Evolutionary conservation across 164 flowering plant genomes (phyloP), one percentile per base, ranked within the genome.

Genomic region (Umbellularia californica): DNA sequence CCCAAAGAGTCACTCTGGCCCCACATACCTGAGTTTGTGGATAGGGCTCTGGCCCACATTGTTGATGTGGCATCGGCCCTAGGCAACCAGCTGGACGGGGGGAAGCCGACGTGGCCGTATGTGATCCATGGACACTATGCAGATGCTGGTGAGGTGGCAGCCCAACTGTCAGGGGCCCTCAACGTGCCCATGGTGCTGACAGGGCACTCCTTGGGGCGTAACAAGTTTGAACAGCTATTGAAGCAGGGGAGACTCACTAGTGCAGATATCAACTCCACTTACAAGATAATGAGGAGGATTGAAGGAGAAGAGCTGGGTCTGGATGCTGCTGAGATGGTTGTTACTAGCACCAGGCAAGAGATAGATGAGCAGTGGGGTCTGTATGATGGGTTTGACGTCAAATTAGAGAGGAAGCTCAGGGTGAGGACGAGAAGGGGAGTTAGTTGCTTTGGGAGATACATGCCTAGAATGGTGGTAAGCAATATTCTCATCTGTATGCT

Each of bases 51-150:
- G 20, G 71, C 79, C 75, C 95, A 92, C 78, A 84, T 92, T 52
- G 87, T 87, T 19, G 87, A 82, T 83, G 86, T 91, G 92, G 91
- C 95, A 7, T 84, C 87, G 64, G 93, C 78, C n/a, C 65, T 92
- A 28, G 97, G 94, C 0, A 91, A 89, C 10, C 84, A 90, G 73
- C 76, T 81, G 0, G 83, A 85, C 12, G 85, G 81, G 0, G 93
- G 92, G 63, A 85, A 83, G 64, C 93, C 94, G 24, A 74, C 65
- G 3, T 91, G 95, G 97, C 97, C 97, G 1, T 90, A 88, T 22
- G 94, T 88, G 73, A 88, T 92, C 75, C 94, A 92, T 22, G 97
- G 97, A 5, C 97, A 92, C 81, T 91, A 92, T 74, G 97, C 97
- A 0, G 97, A 92, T 79, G 97, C 94, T 0, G 92, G 90, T 14